Evolutionary conservation across 2,329 filamentous ascomycete genomes (phyloP).

Genomic region (Hypoxylon sp.): DNA sequence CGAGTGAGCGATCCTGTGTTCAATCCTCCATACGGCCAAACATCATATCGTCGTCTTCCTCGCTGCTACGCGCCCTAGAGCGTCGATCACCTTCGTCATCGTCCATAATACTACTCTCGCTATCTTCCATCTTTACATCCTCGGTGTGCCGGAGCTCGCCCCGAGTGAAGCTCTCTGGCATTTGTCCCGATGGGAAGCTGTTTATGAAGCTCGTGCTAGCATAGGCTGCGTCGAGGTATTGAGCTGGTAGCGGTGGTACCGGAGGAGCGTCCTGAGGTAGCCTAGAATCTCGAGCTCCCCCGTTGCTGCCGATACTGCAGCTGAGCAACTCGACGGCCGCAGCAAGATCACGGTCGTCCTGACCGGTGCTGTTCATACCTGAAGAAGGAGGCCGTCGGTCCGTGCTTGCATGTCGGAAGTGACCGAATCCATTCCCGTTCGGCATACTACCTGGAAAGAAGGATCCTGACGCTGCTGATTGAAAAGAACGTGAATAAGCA

Average conservation of each 20-base stretch:
- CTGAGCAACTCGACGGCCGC: conserved; percentile 91
- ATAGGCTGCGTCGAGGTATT: conserved; percentile 76
- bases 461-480: conserved; percentile 74
- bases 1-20: conserved; percentile 46
- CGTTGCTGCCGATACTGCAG: conserved; percentile 88
- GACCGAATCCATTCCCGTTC: conserved; percentile 63
- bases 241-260: conserved; percentile 87
- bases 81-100: conserved; percentile 75
- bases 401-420: conserved; percentile 81
- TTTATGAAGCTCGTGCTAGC: conserved; percentile 74
- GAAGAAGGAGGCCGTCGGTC: conserved; percentile 85
- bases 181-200: conserved; percentile 71
- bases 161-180: conserved; percentile 75
- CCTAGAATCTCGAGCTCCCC: conserved; percentile 74
- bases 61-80: conserved; percentile 73
- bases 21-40: conserved; percentile 97
- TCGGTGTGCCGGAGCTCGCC: conserved; percentile 66
- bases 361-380: conserved; percentile 79
- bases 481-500: conserved; percentile 83
- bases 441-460: conserved; percentile 68
- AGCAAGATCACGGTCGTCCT: conserved; percentile 89
- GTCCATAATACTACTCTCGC: conserved; percentile 73
- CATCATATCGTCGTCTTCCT: conserved; percentile 94
- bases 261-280: conserved; percentile 83
- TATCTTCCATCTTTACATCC: conserved; percentile 79